Conservation (phyloP, 2,329 filamentous ascomycete genomes). For the Cryphonectria carpinicola region DNA sequence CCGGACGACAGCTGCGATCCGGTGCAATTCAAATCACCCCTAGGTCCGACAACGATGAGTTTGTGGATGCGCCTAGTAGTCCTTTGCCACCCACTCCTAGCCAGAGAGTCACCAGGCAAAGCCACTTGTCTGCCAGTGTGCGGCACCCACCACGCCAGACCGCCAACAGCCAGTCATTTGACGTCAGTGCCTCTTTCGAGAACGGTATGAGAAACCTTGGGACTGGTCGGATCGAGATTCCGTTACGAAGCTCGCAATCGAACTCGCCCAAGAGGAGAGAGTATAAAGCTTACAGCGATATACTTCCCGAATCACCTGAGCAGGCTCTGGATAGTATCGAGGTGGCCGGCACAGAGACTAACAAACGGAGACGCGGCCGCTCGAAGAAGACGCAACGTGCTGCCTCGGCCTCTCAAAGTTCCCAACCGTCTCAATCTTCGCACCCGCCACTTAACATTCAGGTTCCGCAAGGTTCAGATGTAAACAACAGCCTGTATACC, state of each 20-base stretch:
- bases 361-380: conserved; percentile 19
- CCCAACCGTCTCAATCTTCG: not conserved
- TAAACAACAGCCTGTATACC: conserved; percentile 21
- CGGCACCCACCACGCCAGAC: conserved; percentile 13
- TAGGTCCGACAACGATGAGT: conserved; percentile 51
- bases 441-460: conserved; percentile 9
- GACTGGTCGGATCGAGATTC: conserved; percentile 24
- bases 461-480: conserved; percentile 28
- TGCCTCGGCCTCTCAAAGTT: conserved; percentile 5
- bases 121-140: conserved; percentile 16
- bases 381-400: conserved; percentile 11
- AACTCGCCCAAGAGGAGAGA: conserved; percentile 26
- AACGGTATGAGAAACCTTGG: conserved; percentile 19
- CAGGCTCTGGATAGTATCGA: conserved; percentile 16
- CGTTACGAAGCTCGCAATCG: conserved; percentile 23
- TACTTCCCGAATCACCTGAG: conserved; percentile 26
- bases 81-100: conserved; percentile 40
- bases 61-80: conserved; percentile 54
- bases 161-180: conserved; percentile 40
- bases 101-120: conserved; percentile 31
- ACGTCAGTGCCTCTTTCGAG: conserved; percentile 41
- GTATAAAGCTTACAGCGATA: conserved; percentile 21
- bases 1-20: conserved; percentile 21
- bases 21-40: conserved; percentile 41
- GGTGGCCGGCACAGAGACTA: conserved; percentile 15